Conservation (phyloP, 2,329 filamentous ascomycete genomes). For the Emmonsiellopsis sp. region DNA sequence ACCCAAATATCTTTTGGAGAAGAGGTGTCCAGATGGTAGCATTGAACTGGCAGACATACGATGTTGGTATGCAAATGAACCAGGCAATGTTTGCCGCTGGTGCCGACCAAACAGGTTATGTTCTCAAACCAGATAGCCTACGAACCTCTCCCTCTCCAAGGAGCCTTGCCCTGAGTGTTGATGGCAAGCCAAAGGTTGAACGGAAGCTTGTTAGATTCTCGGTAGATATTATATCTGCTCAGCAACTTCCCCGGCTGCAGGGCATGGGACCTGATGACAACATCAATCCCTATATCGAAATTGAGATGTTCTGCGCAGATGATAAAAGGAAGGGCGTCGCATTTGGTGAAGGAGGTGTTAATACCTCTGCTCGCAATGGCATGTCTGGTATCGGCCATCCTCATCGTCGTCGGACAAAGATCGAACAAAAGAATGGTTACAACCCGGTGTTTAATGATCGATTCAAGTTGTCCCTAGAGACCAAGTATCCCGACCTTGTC, state of each 20-base stretch:
- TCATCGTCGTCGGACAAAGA: constrained; percentile 67
- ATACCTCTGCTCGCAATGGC: constrained; percentile 55
- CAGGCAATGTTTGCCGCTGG: constrained; percentile 95
- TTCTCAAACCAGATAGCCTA: constrained; percentile 82
- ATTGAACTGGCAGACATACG: constrained; percentile 97
- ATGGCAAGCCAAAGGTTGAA: constrained; percentile 52
- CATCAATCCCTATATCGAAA: constrained; percentile 88
- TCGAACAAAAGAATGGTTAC: constrained; percentile 83
- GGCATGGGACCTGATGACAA: constrained; percentile 62
- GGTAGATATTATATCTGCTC: constrained; percentile 84
- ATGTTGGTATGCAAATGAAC: constrained; percentile 91
- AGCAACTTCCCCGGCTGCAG: constrained; percentile 80
- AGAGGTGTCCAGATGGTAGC: constrained; percentile 96
- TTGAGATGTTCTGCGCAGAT: constrained; percentile 89
- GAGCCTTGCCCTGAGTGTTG: constrained; percentile 16
- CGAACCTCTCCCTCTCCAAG: constrained; percentile 36
- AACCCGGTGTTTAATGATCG: constrained; percentile 79
- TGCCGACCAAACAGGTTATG: constrained; percentile 79
- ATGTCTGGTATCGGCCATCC: constrained; percentile 62
- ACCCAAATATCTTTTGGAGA: constrained; percentile 88
- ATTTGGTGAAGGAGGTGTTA: constrained; percentile 56
- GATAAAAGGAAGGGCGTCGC: constrained; percentile 73
- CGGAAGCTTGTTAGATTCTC: constrained; percentile 76
- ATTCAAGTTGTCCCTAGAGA: constrained; percentile 73
- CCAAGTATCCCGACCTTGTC: constrained; percentile 87